Conservation (phyloP, 73 alveolate genomes). For the Tetrahymena borealis region DNA sequence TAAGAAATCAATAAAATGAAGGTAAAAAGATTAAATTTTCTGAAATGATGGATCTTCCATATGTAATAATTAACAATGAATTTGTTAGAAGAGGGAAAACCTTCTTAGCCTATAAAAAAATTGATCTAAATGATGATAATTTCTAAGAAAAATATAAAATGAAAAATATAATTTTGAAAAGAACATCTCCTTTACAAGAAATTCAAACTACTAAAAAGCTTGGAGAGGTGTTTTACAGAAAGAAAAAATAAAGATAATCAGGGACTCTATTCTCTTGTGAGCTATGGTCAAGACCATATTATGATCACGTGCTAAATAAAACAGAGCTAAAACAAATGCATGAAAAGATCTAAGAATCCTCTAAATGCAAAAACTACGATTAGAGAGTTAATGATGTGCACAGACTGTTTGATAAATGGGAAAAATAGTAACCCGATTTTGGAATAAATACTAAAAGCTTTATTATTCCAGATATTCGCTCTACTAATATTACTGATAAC, state of each 20-base stretch:
- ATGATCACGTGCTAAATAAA: not conserved
- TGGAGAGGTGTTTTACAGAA: not conserved
- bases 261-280: not conserved
- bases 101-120: not conserved
- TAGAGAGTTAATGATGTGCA: not conserved
- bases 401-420: not conserved
- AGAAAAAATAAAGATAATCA: not conserved
- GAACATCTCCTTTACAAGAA: not conserved
- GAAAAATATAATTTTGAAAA: not conserved
- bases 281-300: not conserved
- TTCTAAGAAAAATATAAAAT: not conserved
- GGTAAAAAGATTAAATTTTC: not conserved
- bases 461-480: not conserved
- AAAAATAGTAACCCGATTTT: not conserved
- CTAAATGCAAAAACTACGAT: not conserved
- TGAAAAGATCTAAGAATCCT: not conserved
- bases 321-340: not conserved
- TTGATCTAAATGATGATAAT: not conserved
- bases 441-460: not conserved
- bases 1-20: not conserved
- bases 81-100: not conserved
- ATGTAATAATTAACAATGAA: not conserved
- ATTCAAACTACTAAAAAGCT: not conserved
- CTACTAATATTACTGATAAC: not conserved
- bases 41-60: not conserved